Evolutionary conservation across 2,329 filamentous ascomycete genomes (phyloP), one percentile per base, ranked within the genome.

Genomic region (Pseudogymnoascus sp.): DNA sequence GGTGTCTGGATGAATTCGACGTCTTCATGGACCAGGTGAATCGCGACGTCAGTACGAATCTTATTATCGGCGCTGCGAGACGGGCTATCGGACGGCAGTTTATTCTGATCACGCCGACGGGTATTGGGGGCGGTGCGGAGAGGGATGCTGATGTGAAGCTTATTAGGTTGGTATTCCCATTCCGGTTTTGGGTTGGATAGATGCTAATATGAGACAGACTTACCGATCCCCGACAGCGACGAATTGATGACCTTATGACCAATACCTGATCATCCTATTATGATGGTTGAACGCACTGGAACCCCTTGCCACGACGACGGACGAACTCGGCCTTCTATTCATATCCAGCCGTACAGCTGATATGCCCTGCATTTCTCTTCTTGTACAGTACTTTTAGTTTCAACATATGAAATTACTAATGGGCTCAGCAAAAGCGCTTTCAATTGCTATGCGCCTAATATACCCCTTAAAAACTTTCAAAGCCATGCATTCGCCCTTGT

Each of bases 11-110:
- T 74, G 94, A 99, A 74, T 99, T 97, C 71, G 94, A 99, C 72
- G 94, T 99, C 32, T 99, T 97, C 79, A 99, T 99, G 94, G 94
- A 99, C 74, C 91, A 88, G 67, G 90, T 97, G 62, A 99, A 99
- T 74, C 86, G 94, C 63, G 90, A 89, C 61, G 89, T 95, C 67
- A 95, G 90, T 71, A 96, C 96, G 68, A 89, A 89, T 65, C 91
- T 99, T 88, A 89, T 99, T 74, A 91, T 97, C 67, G 82, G 85
- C 62, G 90, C 91, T 16, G 94, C 94, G 37, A 84, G 94, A 68
- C 84, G 89, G 30, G 90, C 90, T 1, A 87, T 94, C n/a, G 91
- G 91, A 25, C 84, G 91, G 64, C 94, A 99, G 72, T 99, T 95
- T 70, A 92, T 99, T 65, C 83, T 99, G 61, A 99, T 99, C 71